Base-by-base conservation (phyloP, 2,329 filamentous ascomycete genomes). In the Aspergillus ibericus region DNA sequence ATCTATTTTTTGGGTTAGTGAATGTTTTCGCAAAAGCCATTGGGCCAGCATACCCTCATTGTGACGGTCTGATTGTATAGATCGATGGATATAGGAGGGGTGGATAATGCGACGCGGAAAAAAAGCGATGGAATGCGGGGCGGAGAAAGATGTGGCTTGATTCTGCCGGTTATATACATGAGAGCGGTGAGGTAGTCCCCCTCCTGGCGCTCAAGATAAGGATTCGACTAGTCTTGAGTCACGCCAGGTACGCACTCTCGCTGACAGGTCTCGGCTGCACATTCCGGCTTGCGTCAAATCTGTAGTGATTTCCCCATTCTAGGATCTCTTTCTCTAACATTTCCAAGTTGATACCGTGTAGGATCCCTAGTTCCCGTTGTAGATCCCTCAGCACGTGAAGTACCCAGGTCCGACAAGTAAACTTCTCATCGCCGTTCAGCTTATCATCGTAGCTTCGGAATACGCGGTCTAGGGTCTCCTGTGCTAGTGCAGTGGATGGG, bases 1-100 rank as follows among this genome's bases (percentile, higher is more conserved):
- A 80, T 73, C 77, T 79, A 42, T 1, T 27, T 34, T 36, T n/a
- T 0, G 29, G 20, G 16, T 38, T 56, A 47, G 38, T 40, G 27
- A 5, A 22, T 47, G 22, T 42, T 13, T 52, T 40, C 29, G 15
- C 2, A 20, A 36, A n/a, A 20, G n/a, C 15, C 16, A n/a, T 9
- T 20, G 16, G 29, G 18, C 12, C 38, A 22, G 44, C 59, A 58
- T 62, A 68, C 70, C 66, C 64, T 68, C 70, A 72, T 72, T 4
- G 8, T 63, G 22, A 10, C 16, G 12, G 36, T 16, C 25, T 35
- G 13, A 22, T 40, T 22, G 49, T 34, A 16, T 47, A 38, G 10
- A 18, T 47, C 34, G 20, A 12, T 9, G 32, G 40, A 52, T 57
- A 36, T 48, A 9, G 12, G 51, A 32, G 12, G 15, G 36, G n/a